phyloP scores from a whole-genome alignment of 371 early-diverging fungal genomes.

The Mortierella sp. region DNA sequence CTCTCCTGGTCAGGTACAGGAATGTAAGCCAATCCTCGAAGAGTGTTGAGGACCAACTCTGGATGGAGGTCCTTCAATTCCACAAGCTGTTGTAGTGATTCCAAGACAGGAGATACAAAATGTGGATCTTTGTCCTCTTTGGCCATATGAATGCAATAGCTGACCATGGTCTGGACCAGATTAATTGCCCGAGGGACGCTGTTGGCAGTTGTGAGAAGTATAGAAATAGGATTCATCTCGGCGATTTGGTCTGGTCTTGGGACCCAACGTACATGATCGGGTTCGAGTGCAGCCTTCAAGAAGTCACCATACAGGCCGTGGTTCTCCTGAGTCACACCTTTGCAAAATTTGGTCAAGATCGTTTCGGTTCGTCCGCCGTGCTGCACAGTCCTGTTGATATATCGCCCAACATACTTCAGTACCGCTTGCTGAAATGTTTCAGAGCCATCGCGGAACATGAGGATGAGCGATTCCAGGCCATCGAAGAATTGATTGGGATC shows the following conservation, averaged over 20 bases:
- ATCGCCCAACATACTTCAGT: neutral
- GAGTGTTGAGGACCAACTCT: neutral
- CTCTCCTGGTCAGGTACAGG: constrained; percentile 2
- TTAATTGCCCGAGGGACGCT: neutral
- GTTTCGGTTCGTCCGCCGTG: neutral
- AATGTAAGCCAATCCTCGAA: neutral
- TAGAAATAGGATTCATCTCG: neutral
- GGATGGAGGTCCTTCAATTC: neutral
- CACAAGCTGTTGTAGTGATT: neutral
- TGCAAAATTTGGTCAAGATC: constrained; percentile 2
- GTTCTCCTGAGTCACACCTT: neutral
- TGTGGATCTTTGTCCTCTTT: neutral
- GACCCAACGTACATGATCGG: neutral
- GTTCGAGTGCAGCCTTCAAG: neutral
- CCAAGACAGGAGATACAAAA: neutral
- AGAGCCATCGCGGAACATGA: neutral
- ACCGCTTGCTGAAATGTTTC: neutral
- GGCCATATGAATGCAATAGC: constrained; percentile 15
- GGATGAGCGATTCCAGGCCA: neutral
- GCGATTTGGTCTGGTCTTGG: neutral
- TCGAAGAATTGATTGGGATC: neutral
- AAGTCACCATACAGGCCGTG: neutral
- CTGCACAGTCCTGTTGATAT: constrained; percentile 4
- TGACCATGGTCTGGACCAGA: constrained; percentile 1
- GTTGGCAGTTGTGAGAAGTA: neutral